Evolutionary conservation across 306 rosid genomes (phyloP).

Genomic region (Castanea mollissima): DNA sequence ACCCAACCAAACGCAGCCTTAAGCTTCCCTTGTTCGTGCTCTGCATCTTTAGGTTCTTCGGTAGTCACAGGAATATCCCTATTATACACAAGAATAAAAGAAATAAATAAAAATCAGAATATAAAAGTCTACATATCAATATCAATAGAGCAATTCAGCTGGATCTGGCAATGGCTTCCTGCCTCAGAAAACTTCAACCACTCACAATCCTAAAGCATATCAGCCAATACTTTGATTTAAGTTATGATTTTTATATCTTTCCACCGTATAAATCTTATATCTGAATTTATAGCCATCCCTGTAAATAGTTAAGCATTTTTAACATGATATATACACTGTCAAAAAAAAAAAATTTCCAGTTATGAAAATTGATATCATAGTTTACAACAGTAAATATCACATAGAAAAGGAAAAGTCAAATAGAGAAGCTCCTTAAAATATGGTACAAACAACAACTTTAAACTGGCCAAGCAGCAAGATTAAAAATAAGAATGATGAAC

Average conservation of each 20-base stretch:
- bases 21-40: background rate
- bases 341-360: too few species aligned
- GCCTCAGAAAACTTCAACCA: background rate
- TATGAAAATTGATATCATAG: too few species aligned
- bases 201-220: background rate
- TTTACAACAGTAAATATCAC: too few species aligned
- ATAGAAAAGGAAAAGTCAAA: too few species aligned
- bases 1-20: too few species aligned
- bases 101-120: background rate
- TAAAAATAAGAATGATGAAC: too few species aligned
- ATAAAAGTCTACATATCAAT: background rate
- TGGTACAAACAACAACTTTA: too few species aligned
- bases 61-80: slow-evolving; percentile 1
- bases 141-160: background rate
- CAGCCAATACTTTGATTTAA: background rate
- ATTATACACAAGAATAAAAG: background rate
- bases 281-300: too few species aligned
- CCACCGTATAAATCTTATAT: background rate
- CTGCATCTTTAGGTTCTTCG: background rate
- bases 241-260: background rate
- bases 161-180: background rate
- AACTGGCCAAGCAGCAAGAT: too few species aligned
- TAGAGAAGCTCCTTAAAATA: too few species aligned
- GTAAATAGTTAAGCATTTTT: background rate
- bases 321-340: background rate